A percentile compares a stretch with the other conserved stretches of the same genome.
Evolutionary conservation across 1,284 basidiomycete genomes (phyloP).

Genomic region (Austroboletus novae-zelandiae): DNA sequence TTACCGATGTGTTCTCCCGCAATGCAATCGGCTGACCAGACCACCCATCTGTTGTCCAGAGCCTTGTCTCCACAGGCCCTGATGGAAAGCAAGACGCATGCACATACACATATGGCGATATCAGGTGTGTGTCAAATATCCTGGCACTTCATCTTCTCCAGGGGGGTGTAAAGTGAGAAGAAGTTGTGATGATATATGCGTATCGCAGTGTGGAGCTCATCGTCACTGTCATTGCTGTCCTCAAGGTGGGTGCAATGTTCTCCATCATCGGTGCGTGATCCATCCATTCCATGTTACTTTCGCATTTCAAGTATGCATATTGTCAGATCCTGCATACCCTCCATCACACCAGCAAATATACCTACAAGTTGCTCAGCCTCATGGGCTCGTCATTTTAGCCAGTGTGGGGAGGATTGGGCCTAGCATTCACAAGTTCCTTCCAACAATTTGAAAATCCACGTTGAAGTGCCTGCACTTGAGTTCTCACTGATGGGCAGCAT

Average conservation of each 20-base stretch:
- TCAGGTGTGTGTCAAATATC: conserved; percentile 86
- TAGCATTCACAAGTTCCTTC: conserved; percentile 80
- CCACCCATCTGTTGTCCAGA: conserved; percentile 81
- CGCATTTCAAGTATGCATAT: neutral
- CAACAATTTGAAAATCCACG: conserved; percentile 82
- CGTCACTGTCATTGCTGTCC: conserved; percentile 94
- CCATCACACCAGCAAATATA: conserved; percentile 95
- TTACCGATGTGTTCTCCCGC: conserved; percentile 88
- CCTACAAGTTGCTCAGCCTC: conserved; percentile 91
- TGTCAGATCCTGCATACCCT: conserved; percentile 92
- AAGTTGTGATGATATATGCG: conserved; percentile 99
- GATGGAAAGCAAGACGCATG: conserved; percentile 52
- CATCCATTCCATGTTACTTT: neutral
- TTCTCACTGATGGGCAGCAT: conserved; percentile 65
- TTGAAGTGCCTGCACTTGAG: conserved; percentile 90
- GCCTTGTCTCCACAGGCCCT: conserved; percentile 46
- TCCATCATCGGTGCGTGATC: conserved; percentile 83
- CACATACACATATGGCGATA: conserved; percentile 78
- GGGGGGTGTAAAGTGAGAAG: conserved; percentile 86
- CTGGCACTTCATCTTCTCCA: conserved; percentile 90
- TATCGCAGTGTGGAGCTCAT: conserved; percentile 96
- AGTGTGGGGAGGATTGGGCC: conserved; percentile 85
- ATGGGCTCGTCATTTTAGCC: conserved; percentile 90
- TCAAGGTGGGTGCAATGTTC: conserved; percentile 97
- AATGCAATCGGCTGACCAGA: conserved; percentile 81